Evolutionary conservation across 2,329 filamentous ascomycete genomes (phyloP), one percentile per base, ranked within the genome.

Genomic region (Arthrobotrys sphaeroides): DNA sequence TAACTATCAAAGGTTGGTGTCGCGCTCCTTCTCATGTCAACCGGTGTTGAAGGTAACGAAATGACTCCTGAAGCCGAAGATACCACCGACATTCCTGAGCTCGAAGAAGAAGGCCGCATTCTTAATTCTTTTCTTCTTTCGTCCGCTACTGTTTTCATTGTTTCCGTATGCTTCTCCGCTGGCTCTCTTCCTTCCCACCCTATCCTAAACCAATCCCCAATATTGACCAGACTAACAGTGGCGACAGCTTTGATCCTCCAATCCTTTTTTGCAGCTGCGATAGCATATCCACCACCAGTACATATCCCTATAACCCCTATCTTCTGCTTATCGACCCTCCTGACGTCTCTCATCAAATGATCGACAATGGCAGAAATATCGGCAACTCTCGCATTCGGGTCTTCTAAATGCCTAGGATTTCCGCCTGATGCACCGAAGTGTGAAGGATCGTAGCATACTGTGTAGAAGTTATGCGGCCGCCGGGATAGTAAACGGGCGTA

Each of bases 281-380:
- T 76, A 1, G 78, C 80, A 57, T 84, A 84, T 6, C 82, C 82
- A 10, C 83, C 83, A 0, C 80, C 81, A 0, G 81, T 82, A 62
- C 83, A 84, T 61, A 84, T 82, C 1, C 83, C 83, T 0, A 84
- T 77, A 0, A 81, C 80, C 2, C 80, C 83, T 31, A 84, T 84
- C n/a, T 78, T 77, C 1, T 81, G 22, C 5, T 47, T 49, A 40
- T 64, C 60, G 10, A 64, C 43, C 6, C 31, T 47, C 5, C 42
- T 40, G 40, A 64, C 42, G 9, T 55, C 51, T 38, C 5, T 55
- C 31, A 55, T 55, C 31, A 55, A 24, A n/a, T 55, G 38, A n/a
- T 55, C 51, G n/a, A 55, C 31, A 22, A 38, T 18, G 5, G 51
- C 31, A 7, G 28, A 55, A 12, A 55, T 38, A 38, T 55, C 51